Conservation (phyloP, 768 basidiomycete species). For the Tephrocybe rancida region DNA sequence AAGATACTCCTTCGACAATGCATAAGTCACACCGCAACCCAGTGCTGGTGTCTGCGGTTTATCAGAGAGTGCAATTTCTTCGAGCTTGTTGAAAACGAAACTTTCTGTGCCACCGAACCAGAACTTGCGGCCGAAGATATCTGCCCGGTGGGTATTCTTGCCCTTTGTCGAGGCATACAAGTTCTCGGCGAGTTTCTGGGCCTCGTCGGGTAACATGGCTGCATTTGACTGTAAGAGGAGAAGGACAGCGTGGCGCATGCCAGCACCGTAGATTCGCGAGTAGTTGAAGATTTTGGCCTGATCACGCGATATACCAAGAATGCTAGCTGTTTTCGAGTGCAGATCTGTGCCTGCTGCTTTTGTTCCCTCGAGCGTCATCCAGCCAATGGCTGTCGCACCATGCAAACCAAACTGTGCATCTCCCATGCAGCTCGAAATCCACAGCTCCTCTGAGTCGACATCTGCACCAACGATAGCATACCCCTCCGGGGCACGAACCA, state of each 20-base stretch:
- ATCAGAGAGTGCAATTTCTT: conserved; percentile 89
- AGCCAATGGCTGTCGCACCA: conserved; percentile 94
- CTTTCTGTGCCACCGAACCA: conserved; percentile 98
- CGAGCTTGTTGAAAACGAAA: conserved; percentile 96
- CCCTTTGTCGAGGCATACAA: conserved; percentile 95
- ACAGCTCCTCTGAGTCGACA: conserved; percentile 97
- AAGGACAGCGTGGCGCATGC: conserved; percentile 90
- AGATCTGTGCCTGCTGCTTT: conserved; percentile 94
- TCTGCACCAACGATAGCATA: conserved; percentile 97
- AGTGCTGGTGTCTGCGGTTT: conserved; percentile 90
- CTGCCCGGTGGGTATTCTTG: conserved; percentile 74
- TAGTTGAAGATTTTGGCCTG: conserved; percentile 99
- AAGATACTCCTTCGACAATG: conserved; percentile 88
- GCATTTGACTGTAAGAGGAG: conserved; percentile 86
- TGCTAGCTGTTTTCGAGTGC: conserved; percentile 94
- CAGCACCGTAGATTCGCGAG: conserved; percentile 98
- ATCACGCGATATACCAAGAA: conserved; percentile 91
- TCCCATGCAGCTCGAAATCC: conserved; percentile 99
- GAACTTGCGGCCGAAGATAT: conserved; percentile 81
- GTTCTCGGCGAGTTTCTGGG: conserved; percentile 78
- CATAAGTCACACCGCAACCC: conserved; percentile 91
- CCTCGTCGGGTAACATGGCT: conserved; percentile 74
- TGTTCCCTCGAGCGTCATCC: conserved; percentile 99
- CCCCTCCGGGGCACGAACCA: conserved; percentile 93
- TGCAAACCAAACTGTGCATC: conserved; percentile 98